Base-by-base conservation (phyloP, 2,329 filamentous ascomycete species). In the Fusarium sp. region DNA sequence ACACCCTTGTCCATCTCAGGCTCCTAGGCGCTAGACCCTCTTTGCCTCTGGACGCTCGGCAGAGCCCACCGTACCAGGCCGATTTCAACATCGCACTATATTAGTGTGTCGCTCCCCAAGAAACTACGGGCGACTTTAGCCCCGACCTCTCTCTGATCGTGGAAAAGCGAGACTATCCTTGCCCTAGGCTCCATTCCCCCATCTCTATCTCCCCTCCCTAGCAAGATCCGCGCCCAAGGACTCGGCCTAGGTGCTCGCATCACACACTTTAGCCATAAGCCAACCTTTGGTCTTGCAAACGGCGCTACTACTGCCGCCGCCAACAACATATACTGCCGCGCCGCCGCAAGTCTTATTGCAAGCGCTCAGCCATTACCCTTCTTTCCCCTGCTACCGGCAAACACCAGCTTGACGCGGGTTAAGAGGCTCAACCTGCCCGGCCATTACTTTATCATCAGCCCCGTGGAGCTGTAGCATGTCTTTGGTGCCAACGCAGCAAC, bases 81-180 rank as follows among this genome's bases (percentile, higher is more conserved):
- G 61, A 70, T 69, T 64, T 65, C 69, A 69, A 73, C 67, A 73
- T 63, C 70, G 71, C 71, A 75, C 74, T 76, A 76, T 76, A 76
- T 74, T 76, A 77, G 75, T 75, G 70, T 68, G 67, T 69, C 67
- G 66, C 71, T 75, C 73, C 75, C 73, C 72, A 74, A 74, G 71
- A 71, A 68, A 68, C 63, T 67, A 71, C 68, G 66, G 62, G 67
- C 56, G 51, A 61, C 57, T 55, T 72, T 72, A 72, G 69, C 62
- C 68, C 60, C 60, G 66, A 71, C 67, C 61, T 70, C 65, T 66
- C 52, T 66, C 52, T 71, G 71, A 71, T 72, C 69, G 67, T 62
- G 68, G 57, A 65, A 68, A 65, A 64, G 63, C 56, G 67, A 66
- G 37, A 64, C 63, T 59, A 73, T 71, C 71, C 70, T 71, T 71